Conservation (phyloP, 2,329 filamentous ascomycete genomes). For the Sordariomycetes sp. region DNA sequence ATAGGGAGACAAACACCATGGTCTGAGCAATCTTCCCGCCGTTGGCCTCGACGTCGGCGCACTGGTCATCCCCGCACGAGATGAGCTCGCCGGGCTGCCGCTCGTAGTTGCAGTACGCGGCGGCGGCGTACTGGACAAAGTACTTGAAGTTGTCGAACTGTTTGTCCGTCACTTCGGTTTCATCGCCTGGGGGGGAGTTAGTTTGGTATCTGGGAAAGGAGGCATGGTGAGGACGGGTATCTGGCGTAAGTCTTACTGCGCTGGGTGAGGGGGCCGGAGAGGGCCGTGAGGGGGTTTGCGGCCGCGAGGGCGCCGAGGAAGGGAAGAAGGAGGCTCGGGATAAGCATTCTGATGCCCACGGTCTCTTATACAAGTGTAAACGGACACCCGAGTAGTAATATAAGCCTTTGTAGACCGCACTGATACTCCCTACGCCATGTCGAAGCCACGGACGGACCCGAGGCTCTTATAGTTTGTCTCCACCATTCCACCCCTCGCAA, state of each 20-base stretch:
- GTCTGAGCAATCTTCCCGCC: constrained; percentile 27
- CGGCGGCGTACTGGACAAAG: constrained; percentile 36
- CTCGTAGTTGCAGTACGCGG: constrained; percentile 39
- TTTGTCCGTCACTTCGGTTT: constrained; percentile 10
- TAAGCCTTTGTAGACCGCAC: not conserved
- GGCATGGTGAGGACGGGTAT: too few relatives aligned
- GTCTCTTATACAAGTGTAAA: not conserved
- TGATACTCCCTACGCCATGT: not conserved
- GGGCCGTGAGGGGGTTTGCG: not conserved
- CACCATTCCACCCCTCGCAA: too few relatives aligned
- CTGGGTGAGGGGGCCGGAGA: not conserved
- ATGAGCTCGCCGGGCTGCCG: constrained; percentile 22
- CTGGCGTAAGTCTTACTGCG: not conserved
- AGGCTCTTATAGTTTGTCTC: not conserved
- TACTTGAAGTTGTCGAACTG: constrained; percentile 25
- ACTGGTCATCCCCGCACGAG: constrained; percentile 27
- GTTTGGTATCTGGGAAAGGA: not conserved
- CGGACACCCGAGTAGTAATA: not conserved
- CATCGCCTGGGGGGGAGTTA: constrained; percentile 4
- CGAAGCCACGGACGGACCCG: not conserved
- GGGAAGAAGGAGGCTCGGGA: not conserved
- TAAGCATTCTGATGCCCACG: not conserved
- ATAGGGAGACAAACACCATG: constrained; percentile 20
- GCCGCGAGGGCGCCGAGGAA: not conserved
- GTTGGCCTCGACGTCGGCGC: constrained; percentile 27